phyloP scores from a whole-genome alignment of 1,284 basidiomycete genomes.

The Pseudozyma sp. region DNA sequence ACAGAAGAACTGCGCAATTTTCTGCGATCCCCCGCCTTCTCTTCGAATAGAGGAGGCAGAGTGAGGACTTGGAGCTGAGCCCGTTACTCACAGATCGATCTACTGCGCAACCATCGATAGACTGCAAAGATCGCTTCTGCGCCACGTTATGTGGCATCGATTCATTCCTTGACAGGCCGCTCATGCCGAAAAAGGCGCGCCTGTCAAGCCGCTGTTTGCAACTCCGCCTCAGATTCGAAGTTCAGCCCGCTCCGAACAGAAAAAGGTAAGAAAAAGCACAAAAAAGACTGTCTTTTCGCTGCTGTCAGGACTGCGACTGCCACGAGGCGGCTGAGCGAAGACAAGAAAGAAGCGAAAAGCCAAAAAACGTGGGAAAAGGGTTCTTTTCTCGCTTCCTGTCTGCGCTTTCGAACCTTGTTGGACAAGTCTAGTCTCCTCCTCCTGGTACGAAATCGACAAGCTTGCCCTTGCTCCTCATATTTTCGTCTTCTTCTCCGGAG shows the following conservation, averaged over 20 bases:
- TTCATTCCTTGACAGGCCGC: slow-evolving; percentile 1
- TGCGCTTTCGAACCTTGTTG: not conserved
- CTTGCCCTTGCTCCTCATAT: too few species aligned
- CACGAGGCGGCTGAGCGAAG: not conserved
- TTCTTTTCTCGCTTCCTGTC: not conserved
- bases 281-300: not conserved
- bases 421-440: not conserved
- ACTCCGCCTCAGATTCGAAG: too few species aligned
- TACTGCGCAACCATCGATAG: not conserved
- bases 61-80: not conserved
- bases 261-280: too few species aligned
- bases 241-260: too few species aligned
- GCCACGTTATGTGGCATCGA: too few species aligned
- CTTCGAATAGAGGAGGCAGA: not conserved
- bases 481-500: too few species aligned
- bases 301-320: not conserved
- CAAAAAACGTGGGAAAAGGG: slow-evolving; percentile 1
- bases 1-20: not conserved
- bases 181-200: slow-evolving; percentile 3
- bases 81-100: not conserved
- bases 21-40: not conserved
- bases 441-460: not conserved
- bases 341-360: too few species aligned
- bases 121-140: too few species aligned
- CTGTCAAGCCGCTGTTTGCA: not conserved